These are phyloP conservation scores for Puccinellia tenuiflora DNA, from an alignment of 176 grass and related monocot species.

Conservation along the genomic window DNA sequence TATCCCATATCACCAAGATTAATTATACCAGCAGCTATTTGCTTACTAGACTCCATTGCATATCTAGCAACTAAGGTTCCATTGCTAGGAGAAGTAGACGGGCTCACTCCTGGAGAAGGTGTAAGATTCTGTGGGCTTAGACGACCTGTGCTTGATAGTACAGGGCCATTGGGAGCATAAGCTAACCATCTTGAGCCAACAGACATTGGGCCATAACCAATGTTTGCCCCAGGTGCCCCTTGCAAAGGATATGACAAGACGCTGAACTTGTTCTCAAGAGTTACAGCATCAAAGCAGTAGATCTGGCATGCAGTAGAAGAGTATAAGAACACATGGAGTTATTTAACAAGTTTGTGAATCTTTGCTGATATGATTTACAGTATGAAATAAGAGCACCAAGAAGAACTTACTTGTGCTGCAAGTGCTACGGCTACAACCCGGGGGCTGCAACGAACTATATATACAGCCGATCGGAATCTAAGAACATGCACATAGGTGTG, in stretches of 20 bases:
- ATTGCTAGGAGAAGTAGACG: constrained; percentile 89
- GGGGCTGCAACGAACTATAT: constrained; percentile 94
- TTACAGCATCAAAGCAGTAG: constrained; percentile 99
- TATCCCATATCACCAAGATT: constrained; percentile 97
- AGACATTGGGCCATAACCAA: constrained; percentile 94
- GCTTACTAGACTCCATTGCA: constrained; percentile 99
- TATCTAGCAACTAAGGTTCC: constrained; percentile 98
- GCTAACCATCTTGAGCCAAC: constrained; percentile 96
- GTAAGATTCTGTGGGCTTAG: constrained; percentile 96
- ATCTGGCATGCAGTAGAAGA: constrained; percentile 52
- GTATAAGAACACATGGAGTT: constrained; percentile 3
- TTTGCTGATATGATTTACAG: not conserved
- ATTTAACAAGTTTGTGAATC: not conserved
- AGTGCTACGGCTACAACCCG: constrained; percentile 91
- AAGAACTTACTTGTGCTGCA: constrained; percentile 84
- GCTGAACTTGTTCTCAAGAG: constrained; percentile 93
- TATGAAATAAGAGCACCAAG: constrained; percentile 22
- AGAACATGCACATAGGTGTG: constrained; percentile 91
- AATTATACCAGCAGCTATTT: constrained; percentile 90
- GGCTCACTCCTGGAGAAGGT: constrained; percentile 94
- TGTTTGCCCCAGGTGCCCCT: constrained; percentile 74
- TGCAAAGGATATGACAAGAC: constrained; percentile 91
- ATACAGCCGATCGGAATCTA: constrained; percentile 91
- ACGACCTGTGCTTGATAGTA: constrained; percentile 78
- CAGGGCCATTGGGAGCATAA: constrained; percentile 79